Evolutionary conservation across 1,284 basidiomycete species (phyloP), one percentile per base, ranked within the genome.

Genomic region (Ganoderma lucidum): DNA sequence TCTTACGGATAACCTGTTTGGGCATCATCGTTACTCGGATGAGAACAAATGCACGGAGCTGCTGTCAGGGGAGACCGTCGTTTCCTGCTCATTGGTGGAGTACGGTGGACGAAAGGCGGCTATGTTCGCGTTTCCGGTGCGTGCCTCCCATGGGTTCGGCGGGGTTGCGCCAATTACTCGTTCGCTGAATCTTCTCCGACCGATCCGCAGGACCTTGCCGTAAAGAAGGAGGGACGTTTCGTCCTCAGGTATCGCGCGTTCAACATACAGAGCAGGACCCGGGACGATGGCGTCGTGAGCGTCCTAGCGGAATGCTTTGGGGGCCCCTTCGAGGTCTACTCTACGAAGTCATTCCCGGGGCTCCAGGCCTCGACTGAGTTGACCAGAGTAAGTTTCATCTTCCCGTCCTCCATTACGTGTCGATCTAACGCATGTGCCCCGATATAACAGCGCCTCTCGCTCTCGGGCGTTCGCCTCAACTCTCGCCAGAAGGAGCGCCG

Each of bases 331-430:
- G 86, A 85, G 32, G 87, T 94, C 0, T 94, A 91, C 75, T 92
- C 92, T 30, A 93, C 92, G 0, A 94, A 94, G 75, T 91, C 93
- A 76, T 94, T 94, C 75, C 93, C 93, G 0, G 92, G 92, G 1
- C 78, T 94, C 15, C 86, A 84, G 44, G 85, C 89, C 2, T 93
- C 92, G 0, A 94, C 93, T 0, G 88, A 92, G 44, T 80, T 94
- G 58, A 93, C 93, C 9, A 94, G 92, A 85, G 92, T 91, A 35
- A 35, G 62, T 30, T 35, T 37, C 62, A 35, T 17, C 45, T 6
- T 45, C 30, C 32, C 14, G 0, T 19, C 55, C 9, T 8, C 37
- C 55, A 19, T 44, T 44, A 28, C 23, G 30, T 35, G 32, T 30
- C 63, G 28, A 41, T 12, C 63, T 44, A 65, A 64, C 62, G 19